Base-by-base conservation (phyloP, 2,329 filamentous ascomycete species). In the Nothomitra cinnamomea region DNA sequence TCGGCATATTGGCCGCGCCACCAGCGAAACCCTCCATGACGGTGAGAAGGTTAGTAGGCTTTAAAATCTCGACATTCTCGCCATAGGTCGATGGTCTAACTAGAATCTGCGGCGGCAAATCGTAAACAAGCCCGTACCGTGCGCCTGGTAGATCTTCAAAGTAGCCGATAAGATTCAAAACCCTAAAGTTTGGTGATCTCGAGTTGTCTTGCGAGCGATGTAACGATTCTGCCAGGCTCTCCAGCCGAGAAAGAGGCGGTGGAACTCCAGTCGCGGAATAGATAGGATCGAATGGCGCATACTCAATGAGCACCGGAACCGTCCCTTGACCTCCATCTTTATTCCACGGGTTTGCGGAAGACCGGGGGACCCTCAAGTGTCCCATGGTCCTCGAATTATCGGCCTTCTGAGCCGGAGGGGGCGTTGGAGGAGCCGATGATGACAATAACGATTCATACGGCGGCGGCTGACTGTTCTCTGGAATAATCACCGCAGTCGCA, bases 71-170 rank as follows among this genome's bases (percentile, higher is more conserved):
- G 22, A 54, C n/a, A 35, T 35, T 49, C 10, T 49, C 45, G 12
- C 25, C 24, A 15, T n/a, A 19, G 15, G 22, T 17, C 19, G 25
- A 10, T 6, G 48, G 69, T 8, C 79, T 71, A 8, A 78, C 70
- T 57, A 77, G 75, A 66, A 85, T 83, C 7, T 75, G 71, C 1
- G 76, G 72, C 1, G 85, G 85, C 28, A 89, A 77, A 51, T 84
- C 80, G 60, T 87, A 90, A 10, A 90, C 75, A 10, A 90, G 71
- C 3, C 85, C 85, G 53, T 87, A 77, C 8, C 85, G 75, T 0
- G 85, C 80, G 53, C 78, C 32, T 1, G 4, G 75, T 53, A 83
- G 73, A 60, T 89, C 85, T 62, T 89, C 84, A 60, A 87, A 87
- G 61, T 87, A 89, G 1, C 78, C 80, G 12, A 83, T 66, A 45